phyloP scores from a whole-genome alignment of 768 basidiomycete species.

The Rickenella mellea region DNA sequence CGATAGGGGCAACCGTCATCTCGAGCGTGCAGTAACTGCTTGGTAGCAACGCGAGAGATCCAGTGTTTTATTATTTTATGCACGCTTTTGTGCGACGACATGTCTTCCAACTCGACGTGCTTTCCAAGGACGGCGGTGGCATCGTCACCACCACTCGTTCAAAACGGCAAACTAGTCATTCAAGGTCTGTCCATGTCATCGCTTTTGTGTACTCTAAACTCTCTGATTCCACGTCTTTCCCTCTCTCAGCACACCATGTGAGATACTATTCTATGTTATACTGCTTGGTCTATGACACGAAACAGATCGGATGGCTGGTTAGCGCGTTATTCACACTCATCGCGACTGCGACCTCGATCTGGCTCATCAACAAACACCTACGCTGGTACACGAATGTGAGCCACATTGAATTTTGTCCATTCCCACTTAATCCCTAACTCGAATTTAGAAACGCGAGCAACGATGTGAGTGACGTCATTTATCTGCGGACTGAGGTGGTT shows the following conservation, averaged over 20 bases:
- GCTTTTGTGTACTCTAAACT: background rate
- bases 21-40: too few species aligned
- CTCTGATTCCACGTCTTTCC: background rate
- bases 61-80: too few species aligned
- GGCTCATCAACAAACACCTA: slow-evolving; percentile 69
- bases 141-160: slow-evolving; percentile 51
- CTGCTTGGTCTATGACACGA: background rate
- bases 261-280: slow-evolving; percentile 4
- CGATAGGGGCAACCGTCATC: too few species aligned
- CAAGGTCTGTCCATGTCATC: slow-evolving; percentile 40
- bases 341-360: slow-evolving; percentile 49
- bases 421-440: background rate
- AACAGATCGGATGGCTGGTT: slow-evolving; percentile 62
- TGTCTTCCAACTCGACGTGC: too few species aligned
- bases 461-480: slow-evolving; percentile 34
- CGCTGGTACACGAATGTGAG: slow-evolving; percentile 63
- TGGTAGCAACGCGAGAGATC: too few species aligned
- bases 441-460: slow-evolving; percentile 53
- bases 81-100: too few species aligned
- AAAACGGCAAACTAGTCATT: slow-evolving; percentile 51
- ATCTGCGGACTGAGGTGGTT: background rate
- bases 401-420: slow-evolving; percentile 1
- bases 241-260: slow-evolving; percentile 46
- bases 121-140: too few species aligned
- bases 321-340: slow-evolving; percentile 49